Conservation (phyloP, 78 protist species). For the Dictyostelium citrinum region DNA sequence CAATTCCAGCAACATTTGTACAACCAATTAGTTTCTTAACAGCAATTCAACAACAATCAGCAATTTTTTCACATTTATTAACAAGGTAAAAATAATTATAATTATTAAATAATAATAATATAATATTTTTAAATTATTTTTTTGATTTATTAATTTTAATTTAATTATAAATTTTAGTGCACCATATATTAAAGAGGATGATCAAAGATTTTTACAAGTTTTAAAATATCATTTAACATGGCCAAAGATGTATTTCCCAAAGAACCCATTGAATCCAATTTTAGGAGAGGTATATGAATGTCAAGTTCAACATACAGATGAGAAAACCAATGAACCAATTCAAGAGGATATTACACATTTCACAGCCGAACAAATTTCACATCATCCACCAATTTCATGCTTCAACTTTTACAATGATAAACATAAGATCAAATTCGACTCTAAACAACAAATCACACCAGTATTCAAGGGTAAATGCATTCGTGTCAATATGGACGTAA, state of each 20-base stretch:
- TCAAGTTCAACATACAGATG: constrained; percentile 42
- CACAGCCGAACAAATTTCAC: constrained; percentile 53
- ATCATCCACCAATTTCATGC: constrained; percentile 65
- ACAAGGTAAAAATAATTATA: background rate
- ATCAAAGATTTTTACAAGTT: constrained; percentile 60
- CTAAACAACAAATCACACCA: constrained; percentile 62
- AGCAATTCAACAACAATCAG: constrained; percentile 70
- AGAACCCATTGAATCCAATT: constrained; percentile 74
- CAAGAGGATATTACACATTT: constrained; percentile 26
- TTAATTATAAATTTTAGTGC: background rate
- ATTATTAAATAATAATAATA: too few species aligned
- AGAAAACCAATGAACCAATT: background rate
- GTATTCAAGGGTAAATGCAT: constrained; percentile 72
- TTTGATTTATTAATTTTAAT: background rate
- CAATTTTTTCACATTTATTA: constrained; percentile 36
- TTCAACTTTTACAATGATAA: constrained; percentile 60
- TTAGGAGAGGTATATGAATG: constrained; percentile 54
- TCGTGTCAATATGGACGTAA: constrained; percentile 44
- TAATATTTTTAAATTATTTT: background rate
- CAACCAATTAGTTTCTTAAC: constrained; percentile 34
- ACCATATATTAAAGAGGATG: constrained; percentile 32
- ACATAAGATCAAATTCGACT: constrained; percentile 15
- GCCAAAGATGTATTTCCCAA: constrained; percentile 79
- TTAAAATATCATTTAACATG: constrained; percentile 65
- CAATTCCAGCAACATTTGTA: constrained; percentile 55